A percentile compares a stretch with the other conserved stretches of the same genome.
These are phyloP conservation scores for Tylopilus balloui DNA, from an alignment of 768 basidiomycete species.

Conservation along the genomic window DNA sequence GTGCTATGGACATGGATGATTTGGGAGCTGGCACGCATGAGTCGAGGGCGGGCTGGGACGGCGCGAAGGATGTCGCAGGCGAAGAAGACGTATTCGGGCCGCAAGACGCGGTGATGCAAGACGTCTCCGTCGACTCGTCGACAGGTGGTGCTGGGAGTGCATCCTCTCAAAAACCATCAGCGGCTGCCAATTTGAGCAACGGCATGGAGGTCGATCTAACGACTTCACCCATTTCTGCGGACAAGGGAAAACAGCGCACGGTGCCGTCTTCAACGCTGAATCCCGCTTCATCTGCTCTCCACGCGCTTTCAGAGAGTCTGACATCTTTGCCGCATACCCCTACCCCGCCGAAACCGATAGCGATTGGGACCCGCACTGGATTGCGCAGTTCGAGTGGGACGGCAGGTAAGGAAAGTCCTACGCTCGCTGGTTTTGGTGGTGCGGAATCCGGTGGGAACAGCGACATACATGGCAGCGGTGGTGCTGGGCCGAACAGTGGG, in stretches of 20 bases:
- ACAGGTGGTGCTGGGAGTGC: neutral
- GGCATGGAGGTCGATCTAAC: slow-evolving; percentile 12
- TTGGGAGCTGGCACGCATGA: neutral
- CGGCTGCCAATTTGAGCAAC: slow-evolving; percentile 3
- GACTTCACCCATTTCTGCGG: slow-evolving; percentile 12
- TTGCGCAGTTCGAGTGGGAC: slow-evolving; percentile 38
- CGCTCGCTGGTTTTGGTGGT: slow-evolving; percentile 33
- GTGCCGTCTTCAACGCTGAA: slow-evolving; percentile 19
- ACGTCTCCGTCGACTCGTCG: slow-evolving; percentile 8
- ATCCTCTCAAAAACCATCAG: slow-evolving; percentile 14
- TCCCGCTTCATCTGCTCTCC: slow-evolving; percentile 41
- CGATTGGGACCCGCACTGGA: slow-evolving; percentile 48
- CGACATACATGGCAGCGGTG: slow-evolving; percentile 19
- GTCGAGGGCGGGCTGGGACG: neutral
- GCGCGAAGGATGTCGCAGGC: neutral
- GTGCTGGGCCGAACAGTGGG: slow-evolving; percentile 12
- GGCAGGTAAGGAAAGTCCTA: slow-evolving; percentile 21
- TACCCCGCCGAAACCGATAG: slow-evolving; percentile 28
- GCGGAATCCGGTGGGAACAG: slow-evolving; percentile 21
- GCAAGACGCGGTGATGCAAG: slow-evolving; percentile 8
- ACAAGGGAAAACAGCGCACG: slow-evolving; percentile 23
- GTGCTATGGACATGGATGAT: neutral
- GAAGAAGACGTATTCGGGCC: slow-evolving; percentile 10
- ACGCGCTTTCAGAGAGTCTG: slow-evolving; percentile 60
- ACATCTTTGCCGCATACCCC: slow-evolving; percentile 44